Base-by-base conservation (phyloP, 2,329 filamentous ascomycete species). In the Zymoseptoria ardabiliae region DNA sequence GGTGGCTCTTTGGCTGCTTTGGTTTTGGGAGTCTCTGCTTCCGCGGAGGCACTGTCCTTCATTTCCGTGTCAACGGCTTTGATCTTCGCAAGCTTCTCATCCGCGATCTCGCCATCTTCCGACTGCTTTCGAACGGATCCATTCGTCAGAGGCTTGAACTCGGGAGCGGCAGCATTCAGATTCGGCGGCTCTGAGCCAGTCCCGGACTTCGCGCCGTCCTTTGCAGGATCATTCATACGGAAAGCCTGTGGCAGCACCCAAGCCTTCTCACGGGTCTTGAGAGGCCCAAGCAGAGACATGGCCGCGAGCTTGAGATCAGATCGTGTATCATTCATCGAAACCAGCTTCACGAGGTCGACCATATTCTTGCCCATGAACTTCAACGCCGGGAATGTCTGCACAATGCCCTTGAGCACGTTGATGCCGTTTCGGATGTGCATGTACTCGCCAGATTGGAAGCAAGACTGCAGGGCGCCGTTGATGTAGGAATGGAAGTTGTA, bases 391-490 rank as follows among this genome's bases (percentile, higher is more conserved):
- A 96, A 99, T 68, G 86, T 82, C 55, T 91, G 85, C 22, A 90
- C 83, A 53, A 96, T 81, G 10, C 85, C 82, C 71, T 94, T 95
- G 60, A 99, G 80, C 3, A 97, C 82, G 59, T 89, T 94, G 66
- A 97, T 95, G 51, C 91, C 91, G 72, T 99, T 99, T 58, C 93
- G 87, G 71, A 97, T 96, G 73, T 97, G 92, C 88, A 97, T 97
- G 83, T 94, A 99, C 74, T 97, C 93, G 30, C 84, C 86, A 25
- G 88, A 87, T 19, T 85, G 85, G 53, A 99, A 81, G 71, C 93
- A 97, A 45, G 83, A 82, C 71, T 91, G 92, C 57, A 99, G 78
- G 2, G 93, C 90, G 54, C 79, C 83, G 67, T 88, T 89, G 50
- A 99, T 77, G 63, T 89, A 85, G 68, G 88, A 86, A 74, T 99